Conservation (phyloP, 129 eudicot species). For the Scalesia atractyloides region DNA sequence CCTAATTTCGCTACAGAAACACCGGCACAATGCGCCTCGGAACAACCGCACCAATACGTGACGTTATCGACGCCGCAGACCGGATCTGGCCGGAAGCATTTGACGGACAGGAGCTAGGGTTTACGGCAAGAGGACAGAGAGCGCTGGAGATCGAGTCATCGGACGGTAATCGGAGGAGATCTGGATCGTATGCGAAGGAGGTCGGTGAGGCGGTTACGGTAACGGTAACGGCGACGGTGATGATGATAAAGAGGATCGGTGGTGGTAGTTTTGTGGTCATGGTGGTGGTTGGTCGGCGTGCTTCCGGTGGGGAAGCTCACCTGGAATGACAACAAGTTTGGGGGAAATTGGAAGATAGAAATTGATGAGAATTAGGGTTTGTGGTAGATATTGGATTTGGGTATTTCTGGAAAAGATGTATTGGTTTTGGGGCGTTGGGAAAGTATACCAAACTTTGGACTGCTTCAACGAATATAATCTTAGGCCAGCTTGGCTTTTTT, state of each 20-base stretch:
- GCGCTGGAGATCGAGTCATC: constrained; percentile 12
- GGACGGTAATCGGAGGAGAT: constrained; percentile 22
- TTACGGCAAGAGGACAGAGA: constrained; percentile 16
- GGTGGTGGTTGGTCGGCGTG: constrained; percentile 26
- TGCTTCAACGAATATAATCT: constrained; percentile 22
- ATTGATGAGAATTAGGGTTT: constrained; percentile 20
- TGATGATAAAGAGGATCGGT: constrained; percentile 16
- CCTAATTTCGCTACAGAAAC: constrained; percentile 66
- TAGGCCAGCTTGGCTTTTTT: constrained; percentile 1
- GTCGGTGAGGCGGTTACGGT: constrained; percentile 26
- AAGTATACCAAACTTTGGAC: constrained; percentile 19
- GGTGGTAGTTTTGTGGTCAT: constrained; percentile 25
- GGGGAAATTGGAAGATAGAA: background rate
- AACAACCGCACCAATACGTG: constrained; percentile 86
- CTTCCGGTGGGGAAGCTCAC: constrained; percentile 29
- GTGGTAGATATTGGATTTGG: background rate
- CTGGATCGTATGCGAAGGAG: constrained; percentile 11
- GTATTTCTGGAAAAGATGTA: background rate
- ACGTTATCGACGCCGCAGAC: constrained; percentile 68
- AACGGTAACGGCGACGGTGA: constrained; percentile 18
- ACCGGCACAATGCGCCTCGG: constrained; percentile 73
- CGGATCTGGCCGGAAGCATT: constrained; percentile 77
- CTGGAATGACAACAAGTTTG: background rate
- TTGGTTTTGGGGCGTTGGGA: constrained; percentile 2
- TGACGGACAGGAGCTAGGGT: constrained; percentile 56